These are phyloP conservation scores for Boletellus ananas DNA, from an alignment of 768 basidiomycete species.

Conservation along the genomic window DNA sequence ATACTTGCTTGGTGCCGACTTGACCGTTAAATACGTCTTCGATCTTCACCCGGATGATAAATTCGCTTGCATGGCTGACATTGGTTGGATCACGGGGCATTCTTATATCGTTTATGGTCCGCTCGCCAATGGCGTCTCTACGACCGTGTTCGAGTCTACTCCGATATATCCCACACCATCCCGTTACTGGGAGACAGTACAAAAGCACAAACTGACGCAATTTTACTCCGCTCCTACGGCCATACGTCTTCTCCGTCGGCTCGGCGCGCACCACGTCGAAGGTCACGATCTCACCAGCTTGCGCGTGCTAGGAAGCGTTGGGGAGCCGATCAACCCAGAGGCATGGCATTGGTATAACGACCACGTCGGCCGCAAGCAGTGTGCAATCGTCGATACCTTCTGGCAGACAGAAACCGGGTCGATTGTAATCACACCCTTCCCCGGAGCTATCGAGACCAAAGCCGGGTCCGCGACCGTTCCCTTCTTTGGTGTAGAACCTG, in stretches of 20 bases:
- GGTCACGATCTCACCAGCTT: conserved; percentile 76
- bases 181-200: conserved; percentile 95
- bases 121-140: conserved; percentile 78
- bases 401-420: conserved; percentile 99
- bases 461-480: conserved; percentile 96
- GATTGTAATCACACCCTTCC: conserved; percentile 92
- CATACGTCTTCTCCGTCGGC: conserved; percentile 84
- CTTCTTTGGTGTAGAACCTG: conserved; percentile 93
- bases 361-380: conserved; percentile 81
- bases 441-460: conserved; percentile 94
- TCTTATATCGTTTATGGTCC: conserved; percentile 97
- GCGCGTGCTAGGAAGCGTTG: conserved; percentile 88
- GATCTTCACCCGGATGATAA: conserved; percentile 95
- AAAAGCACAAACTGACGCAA: conserved; percentile 90
- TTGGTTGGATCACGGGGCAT: conserved; percentile 99
- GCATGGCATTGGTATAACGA: conserved; percentile 99
- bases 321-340: conserved; percentile 98
- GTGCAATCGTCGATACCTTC: conserved; percentile 92
- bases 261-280: conserved; percentile 84
- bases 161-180: conserved; percentile 95
- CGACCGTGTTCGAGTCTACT: conserved; percentile 92
- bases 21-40: conserved; percentile 97
- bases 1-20: conserved; percentile 86
- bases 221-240: conserved; percentile 95
- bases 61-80: conserved; percentile 97